These are phyloP conservation scores for Cyclotella distinguenda DNA, from an alignment of 108 stramenopile genomes.

Conservation along the genomic window DNA sequence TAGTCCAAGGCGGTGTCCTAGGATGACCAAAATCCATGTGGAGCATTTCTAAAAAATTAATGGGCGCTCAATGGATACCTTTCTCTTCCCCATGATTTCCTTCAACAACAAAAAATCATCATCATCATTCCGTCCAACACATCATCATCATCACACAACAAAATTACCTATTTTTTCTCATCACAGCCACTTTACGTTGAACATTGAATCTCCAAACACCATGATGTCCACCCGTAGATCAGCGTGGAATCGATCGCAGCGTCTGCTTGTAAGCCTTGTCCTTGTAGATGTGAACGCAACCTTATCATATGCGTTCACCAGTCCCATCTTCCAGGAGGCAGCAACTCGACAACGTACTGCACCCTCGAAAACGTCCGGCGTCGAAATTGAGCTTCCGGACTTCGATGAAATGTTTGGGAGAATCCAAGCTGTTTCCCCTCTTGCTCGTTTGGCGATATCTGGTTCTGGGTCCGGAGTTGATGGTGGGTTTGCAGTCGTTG, in stretches of 20 bases:
- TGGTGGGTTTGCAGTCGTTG: constrained; percentile 40
- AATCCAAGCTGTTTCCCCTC: constrained; percentile 61
- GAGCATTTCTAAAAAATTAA: no score
- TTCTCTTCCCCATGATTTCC: no score
- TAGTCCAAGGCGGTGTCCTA: no score
- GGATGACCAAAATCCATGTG: no score
- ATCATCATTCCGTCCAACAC: no score
- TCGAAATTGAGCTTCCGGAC: constrained; percentile 71
- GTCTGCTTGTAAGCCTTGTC: constrained; percentile 12
- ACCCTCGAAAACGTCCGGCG: constrained; percentile 55
- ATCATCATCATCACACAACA: no score
- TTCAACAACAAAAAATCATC: no score
- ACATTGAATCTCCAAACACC: no score
- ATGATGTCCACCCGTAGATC: background rate
- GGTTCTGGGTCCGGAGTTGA: constrained; percentile 36
- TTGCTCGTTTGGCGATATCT: constrained; percentile 49
- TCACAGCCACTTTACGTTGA: no score
- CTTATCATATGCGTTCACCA: constrained; percentile 48
- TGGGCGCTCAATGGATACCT: no score
- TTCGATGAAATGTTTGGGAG: constrained; percentile 69
- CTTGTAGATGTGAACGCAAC: constrained; percentile 9
- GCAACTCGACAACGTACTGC: constrained; percentile 52
- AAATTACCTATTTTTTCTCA: no score
- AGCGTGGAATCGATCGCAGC: background rate
- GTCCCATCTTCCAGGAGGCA: constrained; percentile 61